Evolutionary conservation across 2,329 filamentous ascomycete genomes (phyloP), one percentile per base, ranked within the genome.

Genomic region (Pseudogymnoascus sp.): DNA sequence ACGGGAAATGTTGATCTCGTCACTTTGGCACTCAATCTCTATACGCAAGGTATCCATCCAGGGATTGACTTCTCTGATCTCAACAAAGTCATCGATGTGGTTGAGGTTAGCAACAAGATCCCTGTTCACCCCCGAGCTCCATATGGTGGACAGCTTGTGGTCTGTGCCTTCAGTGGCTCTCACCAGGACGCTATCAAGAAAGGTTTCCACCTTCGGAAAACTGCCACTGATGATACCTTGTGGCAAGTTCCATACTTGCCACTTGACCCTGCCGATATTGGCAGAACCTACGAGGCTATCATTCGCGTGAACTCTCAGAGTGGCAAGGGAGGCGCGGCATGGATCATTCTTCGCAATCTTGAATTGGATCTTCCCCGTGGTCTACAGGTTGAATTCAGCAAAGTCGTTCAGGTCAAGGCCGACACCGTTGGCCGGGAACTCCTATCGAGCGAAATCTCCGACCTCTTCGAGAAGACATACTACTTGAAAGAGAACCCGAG

Each of bases 181-280:
- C 93, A 97, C 75, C 93, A 97, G 76, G 93, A 97, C 73, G 93
- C 93, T 61, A 96, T 97, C 80, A 96, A 96, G 78, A 97, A 97
- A 81, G 88, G 88, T 0, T 92, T 95, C 80, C 83, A 90, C 73
- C 72, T 80, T 42, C 88, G 93, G 64, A 82, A 92, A 73, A 76
- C 81, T 50, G 80, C 82, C 53, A 79, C 76, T 4, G 79, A 82
- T 72, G 85, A 93, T 63, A 85, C 87, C 71, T 79, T 78, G 42
- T 97, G 93, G 93, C 80, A 90, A 69, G 82, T 97, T 40, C 93
- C 93, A 0, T 97, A 97, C 74, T 87, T 97, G 59, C 93, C 93
- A 11, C 83, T 97, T 70, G 93, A 97, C 72, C 93, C 93, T 4
- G 83, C 89, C 72, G 93, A 97, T 72, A 96, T 97, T 67, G 93